Base-by-base conservation (phyloP, 495 filamentous ascomycete genomes). In the Daldinia caldariorum region DNA sequence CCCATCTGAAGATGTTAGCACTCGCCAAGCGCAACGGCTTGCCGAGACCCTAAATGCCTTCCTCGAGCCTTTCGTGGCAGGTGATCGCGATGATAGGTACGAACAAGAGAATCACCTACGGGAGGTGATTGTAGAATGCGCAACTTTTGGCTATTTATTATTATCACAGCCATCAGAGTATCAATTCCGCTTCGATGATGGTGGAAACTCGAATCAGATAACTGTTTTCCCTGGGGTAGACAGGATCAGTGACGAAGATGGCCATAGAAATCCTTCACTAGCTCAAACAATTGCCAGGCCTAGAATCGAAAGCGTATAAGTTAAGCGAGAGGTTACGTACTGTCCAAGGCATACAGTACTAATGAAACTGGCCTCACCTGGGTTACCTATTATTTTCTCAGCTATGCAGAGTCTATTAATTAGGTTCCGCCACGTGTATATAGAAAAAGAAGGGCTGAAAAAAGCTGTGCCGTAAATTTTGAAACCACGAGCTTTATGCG, bases 131-230 rank as follows among this genome's bases (percentile, higher is more conserved):
- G 61, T 54, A 4, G 77, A 81, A 58, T 75, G 66, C 26, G 66
- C 73, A 60, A 74, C 71, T 57, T 74, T 79, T 57, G 78, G 76
- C 14, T 80, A 80, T 57, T 20, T 77, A 6, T 56, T 79, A 13
- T 73, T 80, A 16, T 81, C 79, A 12, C 74, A 79, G 43, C 77
- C 77, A 3, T 69, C 58, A 8, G 77, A 76, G 20, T 79, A 75
- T 63, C 62, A 54, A 16, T 76, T 79, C 61, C 50, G 61, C 6
- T 71, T 66, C 20, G 57, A 71, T 13, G 45, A 34, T 39, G 55
- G 29, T 29, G 58, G 39, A n/a, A 32, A 56, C 14, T 18, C 34
- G 18, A n/a, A 68, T 49, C 43, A 58, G 26, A 50, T 71, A 13
- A 71, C 78, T 13, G 66, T 77, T 8, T 79, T 67, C 54, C 75